These are phyloP conservation scores for Neonectria ditissima DNA, from an alignment of 2,329 filamentous ascomycete genomes.

Conservation along the genomic window DNA sequence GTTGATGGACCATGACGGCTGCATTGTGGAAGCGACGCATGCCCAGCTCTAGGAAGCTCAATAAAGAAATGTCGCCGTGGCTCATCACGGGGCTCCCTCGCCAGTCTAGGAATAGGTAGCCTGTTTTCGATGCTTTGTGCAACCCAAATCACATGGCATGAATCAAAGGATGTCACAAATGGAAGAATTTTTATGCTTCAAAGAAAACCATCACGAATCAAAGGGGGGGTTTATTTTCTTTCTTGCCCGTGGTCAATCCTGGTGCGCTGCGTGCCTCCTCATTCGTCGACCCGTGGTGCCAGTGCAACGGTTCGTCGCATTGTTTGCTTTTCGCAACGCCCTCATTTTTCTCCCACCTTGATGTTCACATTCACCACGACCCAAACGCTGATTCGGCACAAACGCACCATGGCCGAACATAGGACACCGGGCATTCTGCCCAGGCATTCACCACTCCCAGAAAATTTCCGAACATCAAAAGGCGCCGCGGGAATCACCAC, in stretches of 20 bases:
- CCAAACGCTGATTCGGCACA: background rate
- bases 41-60: background rate
- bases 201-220: background rate
- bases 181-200: background rate
- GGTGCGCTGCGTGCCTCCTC: background rate
- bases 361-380: background rate
- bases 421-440: background rate
- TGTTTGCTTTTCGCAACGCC: background rate
- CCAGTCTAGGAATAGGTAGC: background rate
- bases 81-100: background rate
- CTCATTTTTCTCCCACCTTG: background rate
- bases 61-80: background rate
- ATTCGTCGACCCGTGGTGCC: background rate
- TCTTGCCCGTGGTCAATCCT: background rate
- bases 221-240: background rate
- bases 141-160: background rate
- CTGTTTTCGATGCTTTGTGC: background rate
- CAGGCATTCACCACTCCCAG: background rate
- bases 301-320: background rate
- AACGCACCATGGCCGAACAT: background rate
- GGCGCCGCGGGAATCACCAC: background rate
- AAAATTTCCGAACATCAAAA: background rate
- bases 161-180: background rate
- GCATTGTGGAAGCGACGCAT: background rate
- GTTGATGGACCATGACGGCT: background rate